Conservation (phyloP, 164 flowering plant genomes). For the Berberis vulgaris region DNA sequence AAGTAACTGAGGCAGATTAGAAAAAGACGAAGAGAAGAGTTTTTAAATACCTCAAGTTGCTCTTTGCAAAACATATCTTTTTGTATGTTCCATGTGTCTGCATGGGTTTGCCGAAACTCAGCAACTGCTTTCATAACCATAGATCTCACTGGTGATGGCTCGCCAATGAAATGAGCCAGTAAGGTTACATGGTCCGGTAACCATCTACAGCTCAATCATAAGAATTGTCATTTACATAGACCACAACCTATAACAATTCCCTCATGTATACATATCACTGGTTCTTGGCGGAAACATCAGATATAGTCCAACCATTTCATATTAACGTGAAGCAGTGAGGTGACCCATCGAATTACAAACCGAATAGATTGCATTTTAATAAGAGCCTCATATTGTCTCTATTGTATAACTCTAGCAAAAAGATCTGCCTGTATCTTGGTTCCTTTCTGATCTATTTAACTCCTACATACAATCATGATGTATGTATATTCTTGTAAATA, state of each 20-base stretch:
- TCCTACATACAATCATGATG: too few relatives aligned
- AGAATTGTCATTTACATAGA: background rate
- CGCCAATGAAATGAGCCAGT: conserved; percentile 74
- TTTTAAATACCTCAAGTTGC: conserved; percentile 65
- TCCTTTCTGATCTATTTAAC: too few relatives aligned
- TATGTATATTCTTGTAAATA: too few relatives aligned
- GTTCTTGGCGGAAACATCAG: too few relatives aligned
- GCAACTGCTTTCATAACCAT: conserved; percentile 93
- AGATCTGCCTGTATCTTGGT: too few relatives aligned
- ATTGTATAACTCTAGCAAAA: too few relatives aligned
- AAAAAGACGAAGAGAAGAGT: background rate
- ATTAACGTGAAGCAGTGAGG: too few relatives aligned
- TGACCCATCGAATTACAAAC: too few relatives aligned
- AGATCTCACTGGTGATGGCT: conserved; percentile 86
- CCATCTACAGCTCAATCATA: conserved; percentile 51
- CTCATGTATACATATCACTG: too few relatives aligned
- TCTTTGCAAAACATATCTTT: conserved; percentile 83
- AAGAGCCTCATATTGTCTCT: too few relatives aligned
- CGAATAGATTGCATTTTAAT: too few relatives aligned
- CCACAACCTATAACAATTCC: background rate
- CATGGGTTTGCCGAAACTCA: conserved; percentile 95
- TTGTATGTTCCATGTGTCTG: conserved; percentile 92
- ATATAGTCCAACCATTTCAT: too few relatives aligned
- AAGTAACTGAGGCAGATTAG: background rate
- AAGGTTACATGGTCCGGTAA: conserved; percentile 88